Percentiles rank a stretch among this genome's conserved stretches.
Evolutionary conservation across 1,284 basidiomycete genomes (phyloP).

Genomic region (Neolentinus lepideus): DNA sequence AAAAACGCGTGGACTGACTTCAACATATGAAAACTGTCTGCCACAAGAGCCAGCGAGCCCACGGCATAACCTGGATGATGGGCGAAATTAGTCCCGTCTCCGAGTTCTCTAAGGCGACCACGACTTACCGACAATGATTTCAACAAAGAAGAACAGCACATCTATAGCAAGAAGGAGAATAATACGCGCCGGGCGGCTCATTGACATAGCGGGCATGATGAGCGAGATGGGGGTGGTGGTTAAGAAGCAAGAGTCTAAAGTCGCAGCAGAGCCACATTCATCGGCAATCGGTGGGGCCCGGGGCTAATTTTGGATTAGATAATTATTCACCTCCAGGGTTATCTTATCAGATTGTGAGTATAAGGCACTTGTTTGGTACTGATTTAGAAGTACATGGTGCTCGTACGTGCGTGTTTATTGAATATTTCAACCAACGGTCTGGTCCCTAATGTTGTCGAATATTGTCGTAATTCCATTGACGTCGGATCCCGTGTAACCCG

Average conservation of each 20-base stretch:
- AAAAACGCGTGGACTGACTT: constrained; percentile 48
- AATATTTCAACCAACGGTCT: too few relatives aligned
- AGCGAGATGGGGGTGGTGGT: constrained; percentile 8
- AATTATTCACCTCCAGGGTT: neutral
- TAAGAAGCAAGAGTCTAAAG: constrained; percentile 1
- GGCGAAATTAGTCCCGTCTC: neutral
- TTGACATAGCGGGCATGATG: constrained; percentile 47
- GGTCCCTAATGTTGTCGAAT: too few relatives aligned
- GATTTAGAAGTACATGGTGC: too few relatives aligned
- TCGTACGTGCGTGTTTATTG: too few relatives aligned
- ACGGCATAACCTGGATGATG: constrained; percentile 75
- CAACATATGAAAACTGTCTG: constrained; percentile 98
- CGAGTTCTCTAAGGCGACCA: constrained; percentile 1
- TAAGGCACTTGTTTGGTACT: too few relatives aligned
- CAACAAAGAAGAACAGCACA: constrained; percentile 87
- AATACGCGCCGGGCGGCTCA: constrained; percentile 61
- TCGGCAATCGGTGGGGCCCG: neutral
- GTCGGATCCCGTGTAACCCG: too few relatives aligned
- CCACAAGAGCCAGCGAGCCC: constrained; percentile 91
- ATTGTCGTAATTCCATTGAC: too few relatives aligned
- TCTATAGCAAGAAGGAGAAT: constrained; percentile 82
- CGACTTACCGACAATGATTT: constrained; percentile 72
- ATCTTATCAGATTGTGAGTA: neutral
- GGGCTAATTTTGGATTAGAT: neutral
- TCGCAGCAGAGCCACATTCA: neutral